Evolutionary conservation across 1,284 basidiomycete species (phyloP).

Genomic region (Peniophora sp.): DNA sequence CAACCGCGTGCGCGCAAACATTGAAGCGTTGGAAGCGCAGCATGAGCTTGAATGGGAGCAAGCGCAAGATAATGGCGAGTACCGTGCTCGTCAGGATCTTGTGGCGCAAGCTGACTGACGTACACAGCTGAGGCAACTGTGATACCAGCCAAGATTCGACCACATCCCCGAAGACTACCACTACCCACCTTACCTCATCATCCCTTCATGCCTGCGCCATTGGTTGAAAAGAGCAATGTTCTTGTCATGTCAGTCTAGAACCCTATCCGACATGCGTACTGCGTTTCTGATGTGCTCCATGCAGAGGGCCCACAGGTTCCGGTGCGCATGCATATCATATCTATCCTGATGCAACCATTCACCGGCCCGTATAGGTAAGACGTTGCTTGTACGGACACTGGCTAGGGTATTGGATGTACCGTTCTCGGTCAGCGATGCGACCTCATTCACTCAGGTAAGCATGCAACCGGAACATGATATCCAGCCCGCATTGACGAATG

Average conservation of each 20-base stretch:
- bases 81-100: too few species aligned
- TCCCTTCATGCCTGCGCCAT: constrained; percentile 36
- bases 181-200: constrained; percentile 32
- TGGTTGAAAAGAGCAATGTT: constrained; percentile 92
- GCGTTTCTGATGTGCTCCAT: constrained; percentile 9
- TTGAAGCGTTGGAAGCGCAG: constrained; percentile 40
- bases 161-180: constrained; percentile 32
- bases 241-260: constrained; percentile 62
- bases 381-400: constrained; percentile 76
- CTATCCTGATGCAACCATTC: constrained; percentile 26
- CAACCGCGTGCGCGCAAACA: constrained; percentile 67
- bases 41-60: constrained; percentile 20
- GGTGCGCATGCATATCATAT: constrained; percentile 33
- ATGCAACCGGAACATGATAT: constrained; percentile 7
- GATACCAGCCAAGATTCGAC: constrained; percentile 49
- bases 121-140: not conserved
- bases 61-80: constrained; percentile 22
- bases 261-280: constrained; percentile 6
- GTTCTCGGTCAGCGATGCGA: constrained; percentile 85
- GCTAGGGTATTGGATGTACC: constrained; percentile 86
- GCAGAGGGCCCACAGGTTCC: constrained; percentile 78
- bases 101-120: too few species aligned
- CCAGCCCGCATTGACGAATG: not conserved
- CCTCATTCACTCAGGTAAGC: constrained; percentile 68
- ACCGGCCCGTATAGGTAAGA: constrained; percentile 58